Percentiles rank a stretch among this genome's conserved stretches.
phyloP scores from a whole-genome alignment of 495 filamentous ascomycete species.

The Neurospora hispaniola region DNA sequence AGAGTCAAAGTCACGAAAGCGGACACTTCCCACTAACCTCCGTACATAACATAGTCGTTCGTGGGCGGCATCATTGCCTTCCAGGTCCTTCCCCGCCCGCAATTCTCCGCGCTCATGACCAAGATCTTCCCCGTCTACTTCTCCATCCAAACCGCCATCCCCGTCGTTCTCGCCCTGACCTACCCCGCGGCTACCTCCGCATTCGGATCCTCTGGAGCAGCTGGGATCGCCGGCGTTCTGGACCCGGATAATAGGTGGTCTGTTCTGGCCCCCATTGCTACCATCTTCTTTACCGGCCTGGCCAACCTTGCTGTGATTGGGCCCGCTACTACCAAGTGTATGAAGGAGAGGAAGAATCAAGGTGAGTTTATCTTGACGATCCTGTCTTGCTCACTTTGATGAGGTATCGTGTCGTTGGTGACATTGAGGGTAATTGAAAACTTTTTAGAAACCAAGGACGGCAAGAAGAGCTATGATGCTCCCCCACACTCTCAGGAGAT shows the following conservation, averaged over 20 bases:
- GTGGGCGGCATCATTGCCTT: conserved; percentile 66
- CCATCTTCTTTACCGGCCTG: conserved; percentile 52
- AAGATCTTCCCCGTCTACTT: conserved; percentile 83
- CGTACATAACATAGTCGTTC: conserved; percentile 49
- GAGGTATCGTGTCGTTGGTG: neutral
- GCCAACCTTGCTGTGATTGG: conserved; percentile 58
- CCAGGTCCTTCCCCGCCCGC: conserved; percentile 59
- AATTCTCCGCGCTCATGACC: conserved; percentile 70
- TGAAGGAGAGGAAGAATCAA: conserved; percentile 65
- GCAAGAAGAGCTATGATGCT: conserved; percentile 69
- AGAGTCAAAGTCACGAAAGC: neutral
- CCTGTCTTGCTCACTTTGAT: neutral
- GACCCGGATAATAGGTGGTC: conserved; percentile 43
- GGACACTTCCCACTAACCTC: neutral
- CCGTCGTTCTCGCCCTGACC: conserved; percentile 66
- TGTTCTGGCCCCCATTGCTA: conserved; percentile 54
- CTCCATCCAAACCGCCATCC: conserved; percentile 62
- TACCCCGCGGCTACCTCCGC: conserved; percentile 46
- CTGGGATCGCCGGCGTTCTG: conserved; percentile 45
- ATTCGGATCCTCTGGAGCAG: conserved; percentile 15
- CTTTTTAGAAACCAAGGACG: conserved; percentile 45
- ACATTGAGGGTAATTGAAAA: conserved; percentile 1
- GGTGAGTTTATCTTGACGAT: conserved; percentile 34
- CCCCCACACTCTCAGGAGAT: conserved; percentile 72
- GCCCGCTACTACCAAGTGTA: conserved; percentile 59